Evolutionary conservation across 1,284 basidiomycete species (phyloP), one percentile per base, ranked within the genome.

Genomic region (Rhizopogon parksii): DNA sequence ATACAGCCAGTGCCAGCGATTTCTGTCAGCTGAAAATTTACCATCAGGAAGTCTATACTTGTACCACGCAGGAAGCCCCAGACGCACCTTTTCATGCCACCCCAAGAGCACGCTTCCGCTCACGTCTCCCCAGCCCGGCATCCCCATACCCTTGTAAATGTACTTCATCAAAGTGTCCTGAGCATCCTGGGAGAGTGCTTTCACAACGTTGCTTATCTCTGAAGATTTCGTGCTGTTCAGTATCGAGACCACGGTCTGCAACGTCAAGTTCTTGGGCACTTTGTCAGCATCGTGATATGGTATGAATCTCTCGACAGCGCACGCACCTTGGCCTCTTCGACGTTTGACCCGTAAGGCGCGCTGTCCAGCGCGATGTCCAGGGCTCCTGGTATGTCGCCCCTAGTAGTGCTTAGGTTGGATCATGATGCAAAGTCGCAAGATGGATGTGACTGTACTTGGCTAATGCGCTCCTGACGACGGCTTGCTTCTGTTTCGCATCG

Each of bases 81-180:
- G 11, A 32, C 30, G 45, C 52, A 94, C 93, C 84, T 95, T 95
- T 70, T 96, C 93, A 67, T 96, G 94, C 94, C 94, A 98, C 8
- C 30, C 30, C 21, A 99, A 75, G 45, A 98, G 73, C 17, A 97
- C 93, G 59, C 91, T 94, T 39, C 90, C 90, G 59, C 83, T 24
- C 21, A 24, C 21, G 5, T 88, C 58, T 91, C 91, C 46, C 80
- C 83, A 88, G 42, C 82, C 89, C 12, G 86, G 83, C 74, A 83
- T 77, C 6, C 76, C 89, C 89, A 92, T 93, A 25, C 88, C 93
- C 73, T 98, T 99, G 82, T 98, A 99, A 21, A 99, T 73, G 65
- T 96, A 99, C 68, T 96, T 97, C 95, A 98, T 98, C 51, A 98
- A 76, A 34, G 85, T 90, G 63, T 97, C 95, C 61, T 96, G 92